Conservation (phyloP, 176 grass and related monocot genomes). For the Oryza meyeriana region DNA sequence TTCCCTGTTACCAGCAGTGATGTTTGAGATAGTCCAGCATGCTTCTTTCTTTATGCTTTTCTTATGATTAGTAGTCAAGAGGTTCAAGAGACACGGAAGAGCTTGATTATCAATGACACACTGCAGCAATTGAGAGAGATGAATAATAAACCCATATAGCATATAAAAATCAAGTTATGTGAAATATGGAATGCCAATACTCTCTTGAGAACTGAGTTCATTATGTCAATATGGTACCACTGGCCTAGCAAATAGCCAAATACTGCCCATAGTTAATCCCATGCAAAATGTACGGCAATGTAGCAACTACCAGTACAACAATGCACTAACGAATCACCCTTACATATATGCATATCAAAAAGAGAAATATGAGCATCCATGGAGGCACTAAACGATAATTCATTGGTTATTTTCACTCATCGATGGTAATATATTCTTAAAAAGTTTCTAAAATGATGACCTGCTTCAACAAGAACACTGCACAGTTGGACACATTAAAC, state of each 20-base stretch:
- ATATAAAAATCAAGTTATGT: not conserved
- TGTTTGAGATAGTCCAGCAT: constrained; percentile 97
- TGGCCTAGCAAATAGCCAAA: not conserved
- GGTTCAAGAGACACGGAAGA: constrained; percentile 81
- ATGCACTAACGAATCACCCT: not conserved
- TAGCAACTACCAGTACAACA: not conserved
- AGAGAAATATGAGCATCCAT: not conserved
- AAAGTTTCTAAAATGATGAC: not conserved
- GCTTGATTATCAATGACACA: constrained; percentile 90
- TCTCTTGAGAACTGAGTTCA: not conserved
- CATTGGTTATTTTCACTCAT: not conserved
- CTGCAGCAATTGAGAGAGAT: constrained; percentile 38
- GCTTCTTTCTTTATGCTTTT: constrained; percentile 99
- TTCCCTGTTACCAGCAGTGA: constrained; percentile 90
- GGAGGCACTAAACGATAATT: not conserved
- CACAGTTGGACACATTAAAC: not conserved
- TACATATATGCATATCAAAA: constrained; percentile 2
- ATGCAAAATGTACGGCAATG: not conserved
- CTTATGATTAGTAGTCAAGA: constrained; percentile 83
- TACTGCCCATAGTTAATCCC: not conserved
- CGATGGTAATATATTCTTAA: not conserved
- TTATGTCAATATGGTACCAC: not conserved
- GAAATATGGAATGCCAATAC: not conserved
- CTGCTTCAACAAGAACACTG: not conserved
- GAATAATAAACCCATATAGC: not conserved